Percentiles rank a stretch among this genome's conserved stretches.
Evolutionary conservation across 345 rosid genomes (phyloP).

Genomic region (Gossypium turneri): DNA sequence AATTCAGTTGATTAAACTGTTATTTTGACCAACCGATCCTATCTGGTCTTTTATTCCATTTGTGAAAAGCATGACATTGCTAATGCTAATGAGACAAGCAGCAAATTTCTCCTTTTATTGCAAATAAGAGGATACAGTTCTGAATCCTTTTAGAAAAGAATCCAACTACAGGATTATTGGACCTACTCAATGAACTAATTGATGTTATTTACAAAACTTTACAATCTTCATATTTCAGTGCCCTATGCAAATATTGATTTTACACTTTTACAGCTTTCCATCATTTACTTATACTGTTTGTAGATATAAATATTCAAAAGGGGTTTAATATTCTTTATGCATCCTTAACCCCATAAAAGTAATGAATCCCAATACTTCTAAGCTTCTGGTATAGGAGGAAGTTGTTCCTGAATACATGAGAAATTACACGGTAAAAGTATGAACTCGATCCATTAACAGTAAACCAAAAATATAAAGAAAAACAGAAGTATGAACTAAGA

Average conservation of each 20-base stretch:
- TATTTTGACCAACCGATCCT: too few species aligned
- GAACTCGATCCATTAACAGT: neutral
- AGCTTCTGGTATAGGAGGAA: conserved; percentile 39
- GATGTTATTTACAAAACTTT: conserved; percentile 4
- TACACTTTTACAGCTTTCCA: conserved; percentile 2
- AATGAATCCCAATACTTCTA: conserved; percentile 14
- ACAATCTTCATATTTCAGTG: neutral
- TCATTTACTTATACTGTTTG: neutral
- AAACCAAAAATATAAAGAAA: neutral
- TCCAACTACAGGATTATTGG: neutral
- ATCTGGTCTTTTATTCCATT: neutral
- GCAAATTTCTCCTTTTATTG: neutral
- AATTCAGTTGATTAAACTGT: neutral
- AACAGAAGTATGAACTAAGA: neutral
- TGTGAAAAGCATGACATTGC: neutral
- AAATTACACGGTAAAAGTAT: neutral
- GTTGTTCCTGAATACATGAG: conserved; percentile 30
- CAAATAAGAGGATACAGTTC: neutral
- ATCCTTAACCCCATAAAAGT: neutral
- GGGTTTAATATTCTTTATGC: neutral
- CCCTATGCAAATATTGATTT: neutral
- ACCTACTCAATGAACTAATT: neutral
- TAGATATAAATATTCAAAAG: neutral
- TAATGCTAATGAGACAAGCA: too few species aligned
- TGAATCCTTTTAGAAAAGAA: conserved; percentile 1